Evolutionary conservation across 805 yeast species (phyloP).

Genomic region (Starmerella bombicola): DNA sequence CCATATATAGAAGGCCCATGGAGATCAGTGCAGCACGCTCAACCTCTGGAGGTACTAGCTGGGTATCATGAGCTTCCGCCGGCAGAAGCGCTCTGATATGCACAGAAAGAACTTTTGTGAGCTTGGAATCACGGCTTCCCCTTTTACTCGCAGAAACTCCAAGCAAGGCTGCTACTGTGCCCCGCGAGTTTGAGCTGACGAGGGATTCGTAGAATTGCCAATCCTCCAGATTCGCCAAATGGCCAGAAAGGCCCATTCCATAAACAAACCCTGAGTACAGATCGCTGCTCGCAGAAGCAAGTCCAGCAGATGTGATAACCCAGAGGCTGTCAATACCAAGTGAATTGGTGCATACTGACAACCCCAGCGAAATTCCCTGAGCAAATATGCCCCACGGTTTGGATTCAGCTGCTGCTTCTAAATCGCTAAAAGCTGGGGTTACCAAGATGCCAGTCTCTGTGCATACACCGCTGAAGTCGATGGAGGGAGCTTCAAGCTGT

Average conservation of each 20-base stretch:
- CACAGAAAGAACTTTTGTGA: slow-evolving; percentile 83
- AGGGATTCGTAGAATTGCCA: slow-evolving; percentile 93
- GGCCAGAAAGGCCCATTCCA: slow-evolving; percentile 88
- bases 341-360: slow-evolving; percentile 56
- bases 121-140: slow-evolving; percentile 72
- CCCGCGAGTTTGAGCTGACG: slow-evolving; percentile 74
- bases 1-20: slow-evolving; percentile 69
- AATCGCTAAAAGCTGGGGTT: slow-evolving; percentile 3
- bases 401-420: slow-evolving; percentile 4
- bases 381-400: slow-evolving; percentile 40
- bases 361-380: slow-evolving; percentile 79
- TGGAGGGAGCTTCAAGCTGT: slow-evolving; percentile 61
- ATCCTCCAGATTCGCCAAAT: slow-evolving; percentile 68
- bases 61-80: slow-evolving; percentile 50
- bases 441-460: slow-evolving; percentile 11
- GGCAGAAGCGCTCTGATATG: slow-evolving; percentile 89
- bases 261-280: slow-evolving; percentile 92
- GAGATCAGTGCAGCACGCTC: slow-evolving; percentile 90
- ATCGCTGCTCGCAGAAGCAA: slow-evolving; percentile 43
- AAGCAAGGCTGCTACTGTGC: slow-evolving; percentile 73
- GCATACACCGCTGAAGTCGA: slow-evolving; percentile 42
- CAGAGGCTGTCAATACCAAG: slow-evolving; percentile 74
- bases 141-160: slow-evolving; percentile 86
- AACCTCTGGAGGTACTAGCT: slow-evolving; percentile 68
- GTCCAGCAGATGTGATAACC: slow-evolving; percentile 60